These are phyloP conservation scores for Metarhizium brunneum DNA, from an alignment of 2,329 filamentous ascomycete species.

Conservation along the genomic window DNA sequence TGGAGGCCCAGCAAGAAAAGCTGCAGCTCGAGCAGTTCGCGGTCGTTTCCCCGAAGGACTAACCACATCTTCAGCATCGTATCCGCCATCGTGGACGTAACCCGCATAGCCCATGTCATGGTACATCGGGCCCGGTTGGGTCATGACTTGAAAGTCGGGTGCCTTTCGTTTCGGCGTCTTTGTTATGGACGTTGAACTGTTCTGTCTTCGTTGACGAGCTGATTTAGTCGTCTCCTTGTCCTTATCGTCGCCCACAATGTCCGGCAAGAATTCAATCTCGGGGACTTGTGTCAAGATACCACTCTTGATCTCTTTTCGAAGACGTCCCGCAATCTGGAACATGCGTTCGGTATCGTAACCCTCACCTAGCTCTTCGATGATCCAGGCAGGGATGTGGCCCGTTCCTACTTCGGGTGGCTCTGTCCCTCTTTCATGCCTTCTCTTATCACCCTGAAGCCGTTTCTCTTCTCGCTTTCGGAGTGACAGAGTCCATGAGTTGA, in stretches of 20 bases:
- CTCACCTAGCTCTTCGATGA: conserved; percentile 33
- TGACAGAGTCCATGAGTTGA: conserved; percentile 47
- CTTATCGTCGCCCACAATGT: conserved; percentile 35
- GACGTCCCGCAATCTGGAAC: conserved; percentile 33
- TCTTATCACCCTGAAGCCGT: conserved; percentile 32
- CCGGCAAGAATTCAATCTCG: conserved; percentile 50
- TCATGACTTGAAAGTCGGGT: conserved; percentile 6
- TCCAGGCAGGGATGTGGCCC: conserved; percentile 39
- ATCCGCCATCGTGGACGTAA: background rate
- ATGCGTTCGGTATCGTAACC: conserved; percentile 40
- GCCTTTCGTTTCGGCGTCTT: conserved; percentile 17
- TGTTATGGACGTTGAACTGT: conserved; percentile 7
- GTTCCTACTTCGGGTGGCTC: conserved; percentile 18
- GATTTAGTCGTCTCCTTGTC: conserved; percentile 15
- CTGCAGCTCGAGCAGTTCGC: conserved; percentile 7
- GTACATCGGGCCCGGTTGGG: conserved; percentile 1
- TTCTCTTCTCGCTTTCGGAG: conserved; percentile 57
- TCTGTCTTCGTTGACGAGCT: conserved; percentile 12
- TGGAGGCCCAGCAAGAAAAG: background rate
- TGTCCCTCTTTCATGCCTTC: conserved; percentile 20
- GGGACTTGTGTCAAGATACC: conserved; percentile 38
- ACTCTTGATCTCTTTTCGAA: conserved; percentile 35
- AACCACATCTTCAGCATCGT: conserved; percentile 6
- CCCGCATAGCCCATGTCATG: conserved; percentile 4
- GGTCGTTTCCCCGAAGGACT: conserved; percentile 16